Conservation (phyloP, 2,329 filamentous ascomycete species). For the Albophoma yamanashiensis region DNA sequence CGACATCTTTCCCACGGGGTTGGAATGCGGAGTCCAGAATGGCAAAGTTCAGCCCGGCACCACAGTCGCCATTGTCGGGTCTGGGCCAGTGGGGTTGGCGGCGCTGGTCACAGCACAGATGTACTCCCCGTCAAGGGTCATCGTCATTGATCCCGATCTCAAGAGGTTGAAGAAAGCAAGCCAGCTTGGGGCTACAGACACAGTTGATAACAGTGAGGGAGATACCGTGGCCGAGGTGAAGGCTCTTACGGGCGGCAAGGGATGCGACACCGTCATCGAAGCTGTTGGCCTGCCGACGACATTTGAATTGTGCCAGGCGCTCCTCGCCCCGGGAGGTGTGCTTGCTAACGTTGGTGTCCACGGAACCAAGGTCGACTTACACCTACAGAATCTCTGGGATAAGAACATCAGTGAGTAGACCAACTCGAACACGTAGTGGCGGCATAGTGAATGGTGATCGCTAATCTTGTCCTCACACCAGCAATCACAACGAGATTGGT, state of each 20-base stretch:
- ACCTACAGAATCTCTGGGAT: slow-evolving; percentile 43
- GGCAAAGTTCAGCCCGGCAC: slow-evolving; percentile 39
- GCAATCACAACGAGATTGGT: slow-evolving; percentile 36
- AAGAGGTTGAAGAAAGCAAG: slow-evolving; percentile 34
- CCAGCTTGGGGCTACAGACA: slow-evolving; percentile 35
- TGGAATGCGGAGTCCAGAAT: slow-evolving; percentile 42
- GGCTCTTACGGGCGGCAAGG: slow-evolving; percentile 35
- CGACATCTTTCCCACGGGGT: slow-evolving; percentile 45
- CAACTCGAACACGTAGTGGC: no score
- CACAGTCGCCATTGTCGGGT: slow-evolving; percentile 43
- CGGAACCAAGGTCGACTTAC: slow-evolving; percentile 38
- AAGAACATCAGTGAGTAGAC: slow-evolving; percentile 36
- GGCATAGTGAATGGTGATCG: no score
- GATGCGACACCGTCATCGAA: slow-evolving; percentile 47
- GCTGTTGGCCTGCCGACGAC: slow-evolving; percentile 43
- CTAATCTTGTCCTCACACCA: slow-evolving; percentile 4
- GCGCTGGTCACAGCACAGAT: slow-evolving; percentile 42
- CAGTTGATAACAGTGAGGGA: slow-evolving; percentile 24
- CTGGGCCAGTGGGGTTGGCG: slow-evolving; percentile 45
- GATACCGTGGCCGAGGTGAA: slow-evolving; percentile 27
- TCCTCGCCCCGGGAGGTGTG: slow-evolving; percentile 40
- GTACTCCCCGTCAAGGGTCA: slow-evolving; percentile 39
- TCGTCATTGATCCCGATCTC: slow-evolving; percentile 40
- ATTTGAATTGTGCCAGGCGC: slow-evolving; percentile 40
- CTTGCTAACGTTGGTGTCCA: slow-evolving; percentile 51